Base-by-base conservation (phyloP, 805 yeast species). In the Barnettozyma wickerhamii region DNA sequence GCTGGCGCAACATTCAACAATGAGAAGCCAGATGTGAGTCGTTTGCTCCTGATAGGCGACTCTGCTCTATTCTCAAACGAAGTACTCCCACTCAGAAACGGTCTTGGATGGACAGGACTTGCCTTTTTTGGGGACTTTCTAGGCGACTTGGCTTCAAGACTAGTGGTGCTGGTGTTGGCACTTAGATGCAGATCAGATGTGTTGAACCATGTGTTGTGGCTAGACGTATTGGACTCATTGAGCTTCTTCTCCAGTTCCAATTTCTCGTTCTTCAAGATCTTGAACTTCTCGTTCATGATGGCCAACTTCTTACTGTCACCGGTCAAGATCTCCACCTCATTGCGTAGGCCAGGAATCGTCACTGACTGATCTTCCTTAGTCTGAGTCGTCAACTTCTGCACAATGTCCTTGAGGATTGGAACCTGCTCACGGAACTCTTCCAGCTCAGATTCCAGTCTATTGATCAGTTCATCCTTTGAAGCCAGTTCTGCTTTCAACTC, bases 401-500 rank as follows among this genome's bases (percentile, higher is more conserved):
- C 53, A 42, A 70, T 67, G 10, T 59, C 59, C 37, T 64, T 52
- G 28, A 77, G 48, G 15, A 59, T 63, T 4, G 60, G 56, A 26
- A 66, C 65, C 39, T 69, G 69, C 15, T 44, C 40, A 33, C 58
- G 54, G 15, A 66, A 52, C 28, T 70, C 65, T 5, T 66, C 69
- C 17, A 77, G 55, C 41, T 70, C 74, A 5, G 76, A 72, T 41
- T 67, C 65, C 24, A 71, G 62, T 42, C 75, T 72, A 33, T 66
- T 66, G 4, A 75, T 59, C 38, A 60, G 37, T 38, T 78, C 80
- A 24, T 74, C 75, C 47, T 75, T 72, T 26, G 66, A 60, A 15
- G 70, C 58, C 23, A 79, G 51, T 42, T 71, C 72, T 30, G 69
- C 59, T 51, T 68, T 71, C 42, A 82, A 51, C 37, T 72, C 75